Percentiles rank a stretch among this genome's conserved stretches.
Evolutionary conservation across 2,329 filamentous ascomycete genomes (phyloP).

Genomic region (Xylariomycetidae sp.): DNA sequence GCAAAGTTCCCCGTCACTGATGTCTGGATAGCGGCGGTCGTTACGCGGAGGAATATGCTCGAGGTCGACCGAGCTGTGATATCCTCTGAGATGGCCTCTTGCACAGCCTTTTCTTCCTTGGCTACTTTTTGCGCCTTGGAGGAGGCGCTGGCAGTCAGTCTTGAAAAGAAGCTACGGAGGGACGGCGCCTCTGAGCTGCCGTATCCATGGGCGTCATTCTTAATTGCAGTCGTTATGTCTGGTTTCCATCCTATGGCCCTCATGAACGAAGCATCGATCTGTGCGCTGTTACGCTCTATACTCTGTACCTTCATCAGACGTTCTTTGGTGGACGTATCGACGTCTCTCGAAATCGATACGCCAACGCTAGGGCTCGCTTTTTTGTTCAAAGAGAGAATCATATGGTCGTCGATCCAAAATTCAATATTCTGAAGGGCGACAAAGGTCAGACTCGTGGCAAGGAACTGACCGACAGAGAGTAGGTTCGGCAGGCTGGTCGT

Average conservation of each 20-base stretch:
- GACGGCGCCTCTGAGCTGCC: conserved; percentile 53
- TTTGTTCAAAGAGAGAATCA: conserved; percentile 73
- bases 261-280: conserved; percentile 89
- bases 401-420: conserved; percentile 84
- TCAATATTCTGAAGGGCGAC: conserved; percentile 85
- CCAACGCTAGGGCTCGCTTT: conserved; percentile 74
- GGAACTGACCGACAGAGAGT: conserved; percentile 81
- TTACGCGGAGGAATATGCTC: conserved; percentile 84
- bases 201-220: conserved; percentile 46
- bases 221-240: conserved; percentile 36
- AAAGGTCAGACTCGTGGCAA: conserved; percentile 93
- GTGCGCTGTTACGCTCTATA: conserved; percentile 82
- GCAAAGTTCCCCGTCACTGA: conserved; percentile 69
- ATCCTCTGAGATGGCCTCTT: conserved; percentile 64
- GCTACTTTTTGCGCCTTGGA: conserved; percentile 52
- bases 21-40: conserved; percentile 76
- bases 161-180: conserved; percentile 74
- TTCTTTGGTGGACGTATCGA: conserved; percentile 79
- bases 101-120: conserved; percentile 57
- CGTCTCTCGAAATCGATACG: conserved; percentile 69
- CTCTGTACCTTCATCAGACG: conserved; percentile 79
- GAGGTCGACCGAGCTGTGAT: conserved; percentile 66
- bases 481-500: conserved; percentile 84
- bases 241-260: conserved; percentile 82
- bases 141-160: conserved; percentile 55